These are phyloP conservation scores for Selaginella tamariscina DNA, from an alignment of 75 land plant genomes.

Conservation along the genomic window DNA sequence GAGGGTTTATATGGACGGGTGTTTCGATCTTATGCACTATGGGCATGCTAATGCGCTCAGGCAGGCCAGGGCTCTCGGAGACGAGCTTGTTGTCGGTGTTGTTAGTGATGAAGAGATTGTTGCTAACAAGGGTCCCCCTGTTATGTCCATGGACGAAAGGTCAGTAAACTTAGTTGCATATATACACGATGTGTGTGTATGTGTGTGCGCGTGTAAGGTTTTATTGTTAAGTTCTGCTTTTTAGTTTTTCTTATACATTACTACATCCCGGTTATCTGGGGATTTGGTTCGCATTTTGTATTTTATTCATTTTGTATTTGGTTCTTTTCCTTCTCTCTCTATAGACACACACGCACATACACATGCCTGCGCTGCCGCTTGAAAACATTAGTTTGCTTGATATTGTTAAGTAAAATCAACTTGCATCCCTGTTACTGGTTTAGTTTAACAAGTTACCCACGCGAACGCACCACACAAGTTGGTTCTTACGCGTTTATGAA, in stretches of 20 bases:
- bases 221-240: too few relatives aligned
- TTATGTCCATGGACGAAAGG: slow-evolving; percentile 81
- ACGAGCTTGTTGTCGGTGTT: slow-evolving; percentile 83
- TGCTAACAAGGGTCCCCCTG: slow-evolving; percentile 90
- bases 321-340: too few relatives aligned
- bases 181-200: neutral
- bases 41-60: slow-evolving; percentile 94
- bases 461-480: neutral
- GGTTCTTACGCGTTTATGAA: neutral
- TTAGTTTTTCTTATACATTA: neutral
- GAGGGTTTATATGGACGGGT: slow-evolving; percentile 97
- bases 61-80: slow-evolving; percentile 90
- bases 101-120: slow-evolving; percentile 85
- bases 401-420: neutral
- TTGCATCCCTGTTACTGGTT: neutral
- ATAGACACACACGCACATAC: too few relatives aligned
- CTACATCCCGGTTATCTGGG: neutral
- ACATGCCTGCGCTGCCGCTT: too few relatives aligned
- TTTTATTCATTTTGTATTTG: too few relatives aligned
- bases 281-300: neutral
- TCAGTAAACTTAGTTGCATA: neutral
- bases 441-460: neutral
- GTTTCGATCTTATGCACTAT: slow-evolving; percentile 99
- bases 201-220: too few relatives aligned
- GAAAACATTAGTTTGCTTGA: neutral